phyloP scores from a whole-genome alignment of 257 asterid genomes.

The Rauvolfia tetraphylla region DNA sequence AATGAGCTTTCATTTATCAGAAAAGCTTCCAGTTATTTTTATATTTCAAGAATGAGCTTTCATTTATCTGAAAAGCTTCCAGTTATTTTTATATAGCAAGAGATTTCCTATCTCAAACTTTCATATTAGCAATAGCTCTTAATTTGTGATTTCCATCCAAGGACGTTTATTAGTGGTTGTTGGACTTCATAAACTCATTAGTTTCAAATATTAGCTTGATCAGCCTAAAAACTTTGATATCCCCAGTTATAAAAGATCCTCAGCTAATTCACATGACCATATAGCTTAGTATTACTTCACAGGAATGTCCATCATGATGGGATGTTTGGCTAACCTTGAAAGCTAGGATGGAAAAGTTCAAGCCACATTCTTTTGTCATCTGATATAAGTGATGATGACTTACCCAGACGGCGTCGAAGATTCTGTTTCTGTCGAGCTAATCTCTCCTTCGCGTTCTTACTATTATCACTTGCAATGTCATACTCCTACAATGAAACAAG shows the following conservation, averaged over 20 bases:
- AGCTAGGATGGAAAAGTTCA: neutral
- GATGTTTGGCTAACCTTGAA: neutral
- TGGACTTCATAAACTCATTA: neutral
- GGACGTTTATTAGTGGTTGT: neutral
- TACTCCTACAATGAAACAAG: conserved; percentile 62
- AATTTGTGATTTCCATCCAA: neutral
- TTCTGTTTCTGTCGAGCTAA: conserved; percentile 91
- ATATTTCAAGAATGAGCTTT: neutral
- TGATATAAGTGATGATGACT: conserved; percentile 20
- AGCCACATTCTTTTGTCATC: neutral
- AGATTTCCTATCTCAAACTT: neutral
- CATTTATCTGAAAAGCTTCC: neutral
- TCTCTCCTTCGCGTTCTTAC: conserved; percentile 85
- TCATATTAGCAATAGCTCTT: neutral
- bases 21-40: neutral
- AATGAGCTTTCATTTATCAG: neutral
- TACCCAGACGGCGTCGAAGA: conserved; percentile 88
- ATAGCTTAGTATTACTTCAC: neutral
- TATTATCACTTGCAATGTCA: conserved; percentile 71
- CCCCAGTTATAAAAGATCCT: neutral
- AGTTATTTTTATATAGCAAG: neutral
- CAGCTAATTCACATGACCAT: neutral
- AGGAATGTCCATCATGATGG: neutral
- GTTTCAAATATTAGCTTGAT: neutral
- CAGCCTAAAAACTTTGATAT: neutral